Conservation (phyloP, 2,329 filamentous ascomycete species). For the Fusarium pseudograminearum region DNA sequence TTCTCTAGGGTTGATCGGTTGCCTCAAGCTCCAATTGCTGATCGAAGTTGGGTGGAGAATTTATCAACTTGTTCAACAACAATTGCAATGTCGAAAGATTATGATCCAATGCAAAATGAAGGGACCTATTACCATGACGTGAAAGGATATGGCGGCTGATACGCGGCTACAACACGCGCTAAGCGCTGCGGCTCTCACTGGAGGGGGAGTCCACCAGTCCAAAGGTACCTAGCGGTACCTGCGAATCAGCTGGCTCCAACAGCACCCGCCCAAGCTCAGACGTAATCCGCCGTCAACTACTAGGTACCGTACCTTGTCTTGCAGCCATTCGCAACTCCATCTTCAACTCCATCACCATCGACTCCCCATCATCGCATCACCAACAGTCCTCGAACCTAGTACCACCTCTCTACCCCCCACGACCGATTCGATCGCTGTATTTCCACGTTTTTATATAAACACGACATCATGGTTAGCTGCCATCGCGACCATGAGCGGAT, state of each 20-base stretch:
- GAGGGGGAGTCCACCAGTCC: slow-evolving; percentile 7
- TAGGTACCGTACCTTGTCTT: slow-evolving; percentile 32
- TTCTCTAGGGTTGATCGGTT: not conserved
- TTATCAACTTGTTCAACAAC: not conserved
- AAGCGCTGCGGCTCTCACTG: slow-evolving; percentile 26
- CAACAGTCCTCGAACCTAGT: slow-evolving; percentile 2
- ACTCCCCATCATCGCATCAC: slow-evolving; percentile 31
- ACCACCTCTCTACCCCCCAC: not conserved
- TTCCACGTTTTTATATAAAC: not conserved
- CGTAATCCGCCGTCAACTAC: slow-evolving; percentile 38
- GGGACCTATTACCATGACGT: slow-evolving; percentile 36
- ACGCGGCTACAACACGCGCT: slow-evolving; percentile 33
- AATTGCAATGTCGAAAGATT: not conserved
- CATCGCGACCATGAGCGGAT: slow-evolving; percentile 10
- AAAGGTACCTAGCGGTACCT: slow-evolving; percentile 25
- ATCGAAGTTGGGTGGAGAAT: accelerated
- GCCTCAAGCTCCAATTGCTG: too few relatives aligned
- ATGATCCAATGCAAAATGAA: slow-evolving; percentile 28
- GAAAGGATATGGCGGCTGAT: slow-evolving; percentile 30
- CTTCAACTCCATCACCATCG: slow-evolving; percentile 32
- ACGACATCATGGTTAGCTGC: slow-evolving; percentile 42
- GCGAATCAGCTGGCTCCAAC: slow-evolving; percentile 31
- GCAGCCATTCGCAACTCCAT: slow-evolving; percentile 35
- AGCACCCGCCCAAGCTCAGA: slow-evolving; percentile 39
- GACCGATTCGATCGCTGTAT: not conserved